These are phyloP conservation scores for Bonia amplexicaulis DNA, from an alignment of 176 grass and related monocot species.

Conservation along the genomic window DNA sequence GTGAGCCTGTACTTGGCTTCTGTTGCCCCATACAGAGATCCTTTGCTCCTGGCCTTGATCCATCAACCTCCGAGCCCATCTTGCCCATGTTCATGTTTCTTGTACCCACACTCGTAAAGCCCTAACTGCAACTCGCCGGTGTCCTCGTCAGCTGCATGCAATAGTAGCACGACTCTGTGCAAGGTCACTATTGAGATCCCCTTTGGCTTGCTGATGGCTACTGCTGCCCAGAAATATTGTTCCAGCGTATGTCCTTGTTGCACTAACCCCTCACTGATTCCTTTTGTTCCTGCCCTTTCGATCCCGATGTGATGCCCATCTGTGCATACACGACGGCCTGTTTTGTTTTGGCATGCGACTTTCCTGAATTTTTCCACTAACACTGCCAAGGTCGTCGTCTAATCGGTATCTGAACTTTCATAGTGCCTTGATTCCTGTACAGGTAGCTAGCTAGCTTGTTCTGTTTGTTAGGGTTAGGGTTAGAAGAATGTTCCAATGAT, in stretches of 20 bases:
- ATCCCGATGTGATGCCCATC: conserved; percentile 38
- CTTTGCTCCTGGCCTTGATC: conserved; percentile 41
- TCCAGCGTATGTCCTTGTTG: conserved; percentile 34
- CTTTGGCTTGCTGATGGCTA: conserved; percentile 21
- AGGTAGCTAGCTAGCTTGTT: conserved; percentile 20
- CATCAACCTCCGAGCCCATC: conserved; percentile 46
- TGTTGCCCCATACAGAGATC: conserved; percentile 37
- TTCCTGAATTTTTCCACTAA: conserved; percentile 33
- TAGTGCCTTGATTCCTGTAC: conserved; percentile 13
- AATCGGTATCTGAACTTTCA: conserved; percentile 9
- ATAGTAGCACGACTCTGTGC: conserved; percentile 28
- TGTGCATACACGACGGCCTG: conserved; percentile 12
- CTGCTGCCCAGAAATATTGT: conserved; percentile 26
- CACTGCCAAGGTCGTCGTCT: conserved; percentile 21
- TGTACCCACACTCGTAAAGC: conserved; percentile 28
- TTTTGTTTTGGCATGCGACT: conserved; percentile 34
- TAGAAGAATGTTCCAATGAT: conserved; percentile 22
- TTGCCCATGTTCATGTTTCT: conserved; percentile 39
- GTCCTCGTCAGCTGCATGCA: conserved; percentile 44
- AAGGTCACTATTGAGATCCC: conserved; percentile 50
- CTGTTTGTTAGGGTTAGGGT: conserved; percentile 33
- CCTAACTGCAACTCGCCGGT: conserved; percentile 33
- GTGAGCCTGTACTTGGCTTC: conserved; percentile 35
- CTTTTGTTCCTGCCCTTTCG: conserved; percentile 36
- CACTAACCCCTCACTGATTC: conserved; percentile 40